phyloP scores from a whole-genome alignment of 345 rosid species.

The Pistacia integerrima region DNA sequence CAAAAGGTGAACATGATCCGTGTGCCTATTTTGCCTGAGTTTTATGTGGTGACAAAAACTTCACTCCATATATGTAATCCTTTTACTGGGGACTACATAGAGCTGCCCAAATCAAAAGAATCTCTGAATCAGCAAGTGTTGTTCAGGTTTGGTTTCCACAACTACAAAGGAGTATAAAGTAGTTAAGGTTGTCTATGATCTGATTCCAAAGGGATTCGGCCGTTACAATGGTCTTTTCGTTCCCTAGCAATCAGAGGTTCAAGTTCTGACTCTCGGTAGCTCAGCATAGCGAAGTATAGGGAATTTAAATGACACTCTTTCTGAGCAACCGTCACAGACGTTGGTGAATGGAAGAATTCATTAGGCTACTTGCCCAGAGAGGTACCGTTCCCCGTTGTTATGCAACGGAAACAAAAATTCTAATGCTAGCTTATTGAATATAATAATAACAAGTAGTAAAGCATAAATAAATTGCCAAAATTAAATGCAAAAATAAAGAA shows the following conservation, averaged over 20 bases:
- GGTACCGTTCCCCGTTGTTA: neutral
- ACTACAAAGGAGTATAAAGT: conserved; percentile 35
- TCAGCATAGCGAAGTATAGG: conserved; percentile 30
- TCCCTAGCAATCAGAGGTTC: conserved; percentile 35
- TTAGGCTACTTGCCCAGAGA: neutral
- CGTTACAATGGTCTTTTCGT: neutral
- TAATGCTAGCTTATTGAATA: no score
- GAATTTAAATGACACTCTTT: neutral
- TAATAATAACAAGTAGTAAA: no score
- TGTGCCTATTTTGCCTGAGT: conserved; percentile 38
- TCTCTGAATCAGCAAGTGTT: conserved; percentile 35
- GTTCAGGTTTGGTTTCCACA: conserved; percentile 47
- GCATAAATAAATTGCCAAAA: no score
- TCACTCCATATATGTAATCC: conserved; percentile 38
- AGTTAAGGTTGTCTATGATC: conserved; percentile 29
- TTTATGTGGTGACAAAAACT: conserved; percentile 37
- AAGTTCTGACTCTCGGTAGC: conserved; percentile 36
- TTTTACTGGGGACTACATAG: conserved; percentile 30
- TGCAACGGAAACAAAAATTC: no score
- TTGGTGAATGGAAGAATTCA: neutral
- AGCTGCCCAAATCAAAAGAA: conserved; percentile 34
- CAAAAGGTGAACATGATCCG: conserved; percentile 29
- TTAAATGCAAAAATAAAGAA: no score
- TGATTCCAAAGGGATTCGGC: conserved; percentile 15
- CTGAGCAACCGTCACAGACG: conserved; percentile 5